Evolutionary conservation across 2,329 filamentous ascomycete species (phyloP).

Genomic region (Rhinocladiella mackenziei): DNA sequence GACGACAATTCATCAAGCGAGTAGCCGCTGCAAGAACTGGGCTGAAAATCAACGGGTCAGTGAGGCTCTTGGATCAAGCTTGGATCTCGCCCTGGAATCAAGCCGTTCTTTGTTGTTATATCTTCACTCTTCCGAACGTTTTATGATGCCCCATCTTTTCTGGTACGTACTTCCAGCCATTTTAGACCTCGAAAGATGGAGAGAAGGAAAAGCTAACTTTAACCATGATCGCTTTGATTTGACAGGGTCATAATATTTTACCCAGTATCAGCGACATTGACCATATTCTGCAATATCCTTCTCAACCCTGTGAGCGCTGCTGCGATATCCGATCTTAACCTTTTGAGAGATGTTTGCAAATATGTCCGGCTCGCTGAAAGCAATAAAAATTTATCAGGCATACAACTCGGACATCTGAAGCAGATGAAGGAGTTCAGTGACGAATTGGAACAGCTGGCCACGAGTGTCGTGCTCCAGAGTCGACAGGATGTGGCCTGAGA

Average conservation of each 20-base stretch:
- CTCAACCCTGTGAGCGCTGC: constrained; percentile 1
- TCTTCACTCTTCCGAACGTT: constrained; percentile 30
- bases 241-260: constrained; percentile 4
- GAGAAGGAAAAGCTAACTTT: background rate
- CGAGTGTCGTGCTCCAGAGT: no score
- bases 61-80: constrained; percentile 50
- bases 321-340: background rate
- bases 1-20: constrained; percentile 54
- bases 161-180: constrained; percentile 4
- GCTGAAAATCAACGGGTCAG: constrained; percentile 36
- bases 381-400: no score
- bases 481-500: no score
- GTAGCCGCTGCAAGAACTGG: constrained; percentile 49
- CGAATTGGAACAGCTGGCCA: no score
- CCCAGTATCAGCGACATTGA: constrained; percentile 1
- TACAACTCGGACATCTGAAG: no score
- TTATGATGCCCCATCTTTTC: constrained; percentile 3
- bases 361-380: no score
- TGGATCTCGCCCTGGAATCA: constrained; percentile 53
- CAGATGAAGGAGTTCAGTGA: no score
- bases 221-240: background rate
- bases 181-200: background rate
- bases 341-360: background rate
- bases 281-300: constrained; percentile 6
- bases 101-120: constrained; percentile 54